These are phyloP conservation scores for Linnemannia schmuckeri DNA, from an alignment of 192 early-diverging fungal genomes.

Conservation along the genomic window DNA sequence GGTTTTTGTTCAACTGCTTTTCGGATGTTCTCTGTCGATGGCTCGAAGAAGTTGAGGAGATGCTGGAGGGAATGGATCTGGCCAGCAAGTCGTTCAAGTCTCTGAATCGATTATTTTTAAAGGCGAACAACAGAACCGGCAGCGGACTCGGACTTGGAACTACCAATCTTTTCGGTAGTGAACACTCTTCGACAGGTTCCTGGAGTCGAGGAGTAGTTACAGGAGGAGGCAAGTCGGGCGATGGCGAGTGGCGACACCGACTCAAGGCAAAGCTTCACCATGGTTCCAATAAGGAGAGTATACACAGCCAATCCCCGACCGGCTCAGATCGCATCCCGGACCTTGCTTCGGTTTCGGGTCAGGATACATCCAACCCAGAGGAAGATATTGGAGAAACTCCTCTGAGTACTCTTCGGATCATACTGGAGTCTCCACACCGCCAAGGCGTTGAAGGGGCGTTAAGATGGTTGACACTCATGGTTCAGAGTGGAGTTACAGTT, in stretches of 20 bases:
- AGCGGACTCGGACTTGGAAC: slow-evolving; percentile 14
- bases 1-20: slow-evolving; percentile 58
- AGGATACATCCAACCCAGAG: background rate
- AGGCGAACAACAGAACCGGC: slow-evolving; percentile 15
- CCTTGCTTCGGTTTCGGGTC: background rate
- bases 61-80: slow-evolving; percentile 37
- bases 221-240: background rate
- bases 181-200: background rate
- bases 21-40: slow-evolving; percentile 59
- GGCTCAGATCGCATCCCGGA: slow-evolving; percentile 4
- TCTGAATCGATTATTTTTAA: slow-evolving; percentile 33
- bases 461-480: slow-evolving; percentile 35
- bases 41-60: slow-evolving; percentile 55
- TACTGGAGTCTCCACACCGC: slow-evolving; percentile 15
- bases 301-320: background rate
- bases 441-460: slow-evolving; percentile 7
- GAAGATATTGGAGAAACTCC: slow-evolving; percentile 16
- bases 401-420: slow-evolving; percentile 8
- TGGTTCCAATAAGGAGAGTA: background rate
- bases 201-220: background rate
- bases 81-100: slow-evolving; percentile 33
- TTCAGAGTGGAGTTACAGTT: slow-evolving; percentile 26
- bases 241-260: slow-evolving; percentile 31
- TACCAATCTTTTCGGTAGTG: background rate
- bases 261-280: slow-evolving; percentile 25